Conservation (phyloP, 2,329 filamentous ascomycete genomes). For the Talaromyces sp. region DNA sequence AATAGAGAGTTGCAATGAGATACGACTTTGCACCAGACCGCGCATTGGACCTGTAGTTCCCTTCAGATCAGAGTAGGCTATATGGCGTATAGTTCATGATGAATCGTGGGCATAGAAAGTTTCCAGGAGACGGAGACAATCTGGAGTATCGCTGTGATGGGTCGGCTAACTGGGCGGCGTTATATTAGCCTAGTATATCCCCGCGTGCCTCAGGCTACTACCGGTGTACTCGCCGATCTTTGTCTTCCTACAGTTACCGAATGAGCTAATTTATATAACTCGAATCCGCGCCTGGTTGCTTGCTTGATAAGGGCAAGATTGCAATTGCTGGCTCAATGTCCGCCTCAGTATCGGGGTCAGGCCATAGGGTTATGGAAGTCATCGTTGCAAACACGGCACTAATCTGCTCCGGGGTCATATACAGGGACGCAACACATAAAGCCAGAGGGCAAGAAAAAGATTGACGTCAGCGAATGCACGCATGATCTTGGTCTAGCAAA, state of each 20-base stretch:
- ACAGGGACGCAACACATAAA: no score
- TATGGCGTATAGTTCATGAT: not conserved
- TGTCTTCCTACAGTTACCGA: not conserved
- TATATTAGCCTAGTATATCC: constrained; percentile 1
- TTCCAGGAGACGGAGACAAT: not conserved
- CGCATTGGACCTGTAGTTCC: not conserved
- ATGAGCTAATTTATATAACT: not conserved
- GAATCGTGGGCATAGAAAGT: constrained; percentile 19
- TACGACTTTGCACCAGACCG: not conserved
- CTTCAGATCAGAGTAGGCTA: not conserved
- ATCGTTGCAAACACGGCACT: not conserved
- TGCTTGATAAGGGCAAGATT: not conserved
- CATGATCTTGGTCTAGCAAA: not conserved
- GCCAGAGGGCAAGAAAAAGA: no score
- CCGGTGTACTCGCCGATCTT: not conserved
- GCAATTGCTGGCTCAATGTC: no score
- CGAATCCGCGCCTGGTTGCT: not conserved
- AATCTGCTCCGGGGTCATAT: no score
- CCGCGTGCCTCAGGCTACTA: not conserved
- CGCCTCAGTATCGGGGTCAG: no score
- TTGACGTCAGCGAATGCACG: not conserved
- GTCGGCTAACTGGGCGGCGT: not conserved
- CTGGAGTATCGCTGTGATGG: not conserved
- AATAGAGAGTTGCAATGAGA: no score
- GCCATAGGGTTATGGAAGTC: no score